Conservation (phyloP, 495 filamentous ascomycete genomes). For the Pyronema domesticum region DNA sequence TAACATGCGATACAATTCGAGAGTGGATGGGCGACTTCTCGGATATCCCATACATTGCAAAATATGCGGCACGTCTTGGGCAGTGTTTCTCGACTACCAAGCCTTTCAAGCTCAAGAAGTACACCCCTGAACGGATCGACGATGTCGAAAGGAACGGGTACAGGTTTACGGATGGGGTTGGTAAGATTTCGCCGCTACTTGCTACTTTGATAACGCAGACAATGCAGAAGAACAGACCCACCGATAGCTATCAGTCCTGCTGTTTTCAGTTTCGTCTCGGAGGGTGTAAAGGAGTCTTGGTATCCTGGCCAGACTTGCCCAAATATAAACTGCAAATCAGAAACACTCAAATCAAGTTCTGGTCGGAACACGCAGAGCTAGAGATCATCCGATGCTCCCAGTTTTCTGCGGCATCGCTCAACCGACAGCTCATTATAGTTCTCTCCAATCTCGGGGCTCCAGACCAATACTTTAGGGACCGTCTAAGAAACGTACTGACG, state of each 20-base stretch:
- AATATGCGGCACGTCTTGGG: constrained; percentile 70
- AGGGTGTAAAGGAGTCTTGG: constrained; percentile 80
- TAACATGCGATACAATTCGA: constrained; percentile 52
- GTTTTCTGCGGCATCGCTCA: constrained; percentile 57
- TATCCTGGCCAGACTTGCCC: constrained; percentile 43
- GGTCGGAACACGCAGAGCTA: constrained; percentile 46
- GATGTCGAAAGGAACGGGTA: constrained; percentile 51
- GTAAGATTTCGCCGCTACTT: constrained; percentile 68
- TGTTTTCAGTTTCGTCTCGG: constrained; percentile 83
- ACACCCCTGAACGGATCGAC: constrained; percentile 28
- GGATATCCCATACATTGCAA: constrained; percentile 61
- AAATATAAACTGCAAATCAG: constrained; percentile 54
- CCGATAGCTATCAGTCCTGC: constrained; percentile 38
- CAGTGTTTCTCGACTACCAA: constrained; percentile 93
- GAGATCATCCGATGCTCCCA: constrained; percentile 73
- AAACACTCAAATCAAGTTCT: constrained; percentile 74
- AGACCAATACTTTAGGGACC: constrained; percentile 46
- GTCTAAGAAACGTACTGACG: constrained; percentile 44
- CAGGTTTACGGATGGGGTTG: constrained; percentile 82
- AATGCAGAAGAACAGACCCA: not conserved
- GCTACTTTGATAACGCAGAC: constrained; percentile 50
- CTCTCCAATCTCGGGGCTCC: constrained; percentile 59
- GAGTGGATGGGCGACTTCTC: constrained; percentile 76
- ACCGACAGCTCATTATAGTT: constrained; percentile 74
- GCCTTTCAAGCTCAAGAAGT: constrained; percentile 35